These are phyloP conservation scores for Trichophyton rubrum DNA, from an alignment of 2,329 filamentous ascomycete genomes.

Conservation along the genomic window DNA sequence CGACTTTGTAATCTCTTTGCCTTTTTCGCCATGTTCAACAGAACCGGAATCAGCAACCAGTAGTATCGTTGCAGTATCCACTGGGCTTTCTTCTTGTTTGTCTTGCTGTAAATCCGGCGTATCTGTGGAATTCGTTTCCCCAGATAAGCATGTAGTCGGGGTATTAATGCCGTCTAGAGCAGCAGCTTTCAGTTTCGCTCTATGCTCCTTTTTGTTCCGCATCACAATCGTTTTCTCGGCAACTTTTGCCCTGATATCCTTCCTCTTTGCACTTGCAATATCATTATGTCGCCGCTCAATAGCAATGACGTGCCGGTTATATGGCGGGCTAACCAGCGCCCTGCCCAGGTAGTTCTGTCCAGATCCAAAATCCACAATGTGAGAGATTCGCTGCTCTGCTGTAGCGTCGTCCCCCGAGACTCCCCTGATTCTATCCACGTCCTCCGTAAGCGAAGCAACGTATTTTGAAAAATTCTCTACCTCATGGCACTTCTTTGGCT, in stretches of 20 bases:
- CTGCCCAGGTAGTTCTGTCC: slow-evolving; percentile 93
- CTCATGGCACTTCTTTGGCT: slow-evolving; percentile 88
- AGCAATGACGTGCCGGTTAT: slow-evolving; percentile 75
- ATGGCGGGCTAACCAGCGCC: slow-evolving; percentile 70
- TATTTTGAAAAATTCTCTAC: slow-evolving; percentile 84
- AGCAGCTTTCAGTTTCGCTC: neutral
- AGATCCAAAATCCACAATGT: slow-evolving; percentile 90
- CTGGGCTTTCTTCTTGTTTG: neutral
- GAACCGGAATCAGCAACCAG: neutral
- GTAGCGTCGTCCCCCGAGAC: slow-evolving; percentile 11
- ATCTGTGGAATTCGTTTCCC: neutral
- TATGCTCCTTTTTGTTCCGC: slow-evolving; percentile 61
- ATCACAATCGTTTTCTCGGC: slow-evolving; percentile 59
- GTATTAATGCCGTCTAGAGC: neutral
- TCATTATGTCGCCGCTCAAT: slow-evolving; percentile 82
- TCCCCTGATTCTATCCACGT: slow-evolving; percentile 39
- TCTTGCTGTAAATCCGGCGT: neutral
- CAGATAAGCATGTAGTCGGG: neutral
- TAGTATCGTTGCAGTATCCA: slow-evolving; percentile 7
- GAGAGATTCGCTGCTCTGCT: slow-evolving; percentile 46
- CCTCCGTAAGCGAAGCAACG: slow-evolving; percentile 53
- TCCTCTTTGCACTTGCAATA: slow-evolving; percentile 68
- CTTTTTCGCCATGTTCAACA: neutral
- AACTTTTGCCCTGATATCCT: slow-evolving; percentile 72
- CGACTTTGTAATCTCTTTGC: neutral